Percentiles rank a stretch among this genome's conserved stretches.
Evolutionary conservation across 176 grass and related monocot genomes (phyloP).

Genomic region (Carex scoparia): DNA sequence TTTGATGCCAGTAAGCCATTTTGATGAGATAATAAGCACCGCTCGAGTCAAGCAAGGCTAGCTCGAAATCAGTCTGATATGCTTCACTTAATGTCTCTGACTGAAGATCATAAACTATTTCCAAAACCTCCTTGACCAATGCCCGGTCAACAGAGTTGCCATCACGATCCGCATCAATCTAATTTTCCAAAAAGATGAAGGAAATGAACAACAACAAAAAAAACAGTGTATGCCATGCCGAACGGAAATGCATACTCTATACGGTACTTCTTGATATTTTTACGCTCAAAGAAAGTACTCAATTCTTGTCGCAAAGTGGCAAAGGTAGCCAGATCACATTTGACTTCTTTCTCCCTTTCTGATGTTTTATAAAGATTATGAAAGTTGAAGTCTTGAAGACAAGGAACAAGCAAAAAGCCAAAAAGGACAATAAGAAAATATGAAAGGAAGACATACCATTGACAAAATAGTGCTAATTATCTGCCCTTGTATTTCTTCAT

Average conservation of each 20-base stretch:
- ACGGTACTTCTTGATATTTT: no score
- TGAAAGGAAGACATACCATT: slow-evolving; percentile 52
- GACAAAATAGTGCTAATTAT: slow-evolving; percentile 68
- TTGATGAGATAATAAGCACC: slow-evolving; percentile 74
- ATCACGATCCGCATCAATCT: slow-evolving; percentile 77
- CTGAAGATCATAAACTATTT: slow-evolving; percentile 79
- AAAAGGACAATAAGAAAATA: slow-evolving; percentile 20
- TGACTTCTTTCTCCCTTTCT: no score
- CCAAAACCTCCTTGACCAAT: slow-evolving; percentile 73
- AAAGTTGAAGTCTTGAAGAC: neutral
- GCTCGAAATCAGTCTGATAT: slow-evolving; percentile 87
- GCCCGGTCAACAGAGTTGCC: slow-evolving; percentile 72
- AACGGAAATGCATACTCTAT: no score
- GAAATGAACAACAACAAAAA: no score
- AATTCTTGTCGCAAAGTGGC: no score
- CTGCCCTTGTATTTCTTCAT: slow-evolving; percentile 68
- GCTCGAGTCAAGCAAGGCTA: slow-evolving; percentile 64
- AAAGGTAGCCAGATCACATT: no score
- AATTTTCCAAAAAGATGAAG: neutral
- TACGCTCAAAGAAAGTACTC: no score
- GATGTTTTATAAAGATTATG: neutral
- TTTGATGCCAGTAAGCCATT: slow-evolving; percentile 42
- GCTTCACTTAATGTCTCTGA: slow-evolving; percentile 41
- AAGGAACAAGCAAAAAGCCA: neutral
- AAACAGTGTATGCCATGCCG: no score